These are phyloP conservation scores for Agrocybe pediades DNA, from an alignment of 768 basidiomycete genomes.

Conservation along the genomic window DNA sequence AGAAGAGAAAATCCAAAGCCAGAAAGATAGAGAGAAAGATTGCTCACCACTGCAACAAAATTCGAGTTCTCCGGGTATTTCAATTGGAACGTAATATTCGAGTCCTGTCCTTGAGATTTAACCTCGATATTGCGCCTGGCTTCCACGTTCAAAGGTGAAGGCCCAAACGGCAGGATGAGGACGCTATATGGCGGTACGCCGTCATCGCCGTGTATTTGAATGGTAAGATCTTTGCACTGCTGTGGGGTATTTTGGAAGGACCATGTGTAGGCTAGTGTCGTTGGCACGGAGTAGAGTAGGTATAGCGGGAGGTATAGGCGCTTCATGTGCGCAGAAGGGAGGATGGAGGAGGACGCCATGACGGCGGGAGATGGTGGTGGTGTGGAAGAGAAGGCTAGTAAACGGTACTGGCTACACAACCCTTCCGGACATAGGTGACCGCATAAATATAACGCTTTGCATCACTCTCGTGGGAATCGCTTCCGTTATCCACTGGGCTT, in stretches of 20 bases:
- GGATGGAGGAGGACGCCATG: slow-evolving; percentile 12
- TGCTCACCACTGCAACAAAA: slow-evolving; percentile 75
- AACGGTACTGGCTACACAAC: too few species aligned
- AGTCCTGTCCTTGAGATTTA: slow-evolving; percentile 45
- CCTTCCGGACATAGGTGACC: too few species aligned
- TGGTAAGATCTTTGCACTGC: slow-evolving; percentile 68
- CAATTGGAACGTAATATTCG: slow-evolving; percentile 53
- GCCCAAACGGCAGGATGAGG: slow-evolving; percentile 68
- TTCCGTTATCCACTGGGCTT: too few species aligned
- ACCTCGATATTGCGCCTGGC: slow-evolving; percentile 60
- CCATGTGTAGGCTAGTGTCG: slow-evolving; percentile 47
- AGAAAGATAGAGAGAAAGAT: neutral
- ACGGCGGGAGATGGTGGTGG: slow-evolving; percentile 5
- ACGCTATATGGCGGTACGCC: slow-evolving; percentile 70
- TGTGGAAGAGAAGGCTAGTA: slow-evolving; percentile 5
- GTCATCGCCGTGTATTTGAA: slow-evolving; percentile 54
- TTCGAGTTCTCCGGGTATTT: slow-evolving; percentile 69
- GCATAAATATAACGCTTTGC: too few species aligned
- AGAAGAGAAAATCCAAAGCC: neutral
- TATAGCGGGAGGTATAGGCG: slow-evolving; percentile 3
- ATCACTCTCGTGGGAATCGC: too few species aligned
- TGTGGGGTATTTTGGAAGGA: slow-evolving; percentile 47
- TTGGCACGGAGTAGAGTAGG: slow-evolving; percentile 13
- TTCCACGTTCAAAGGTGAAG: slow-evolving; percentile 62
- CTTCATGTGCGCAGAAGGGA: neutral